phyloP scores from a whole-genome alignment of 2,329 filamentous ascomycete genomes.

The Colletotrichum coccodes region DNA sequence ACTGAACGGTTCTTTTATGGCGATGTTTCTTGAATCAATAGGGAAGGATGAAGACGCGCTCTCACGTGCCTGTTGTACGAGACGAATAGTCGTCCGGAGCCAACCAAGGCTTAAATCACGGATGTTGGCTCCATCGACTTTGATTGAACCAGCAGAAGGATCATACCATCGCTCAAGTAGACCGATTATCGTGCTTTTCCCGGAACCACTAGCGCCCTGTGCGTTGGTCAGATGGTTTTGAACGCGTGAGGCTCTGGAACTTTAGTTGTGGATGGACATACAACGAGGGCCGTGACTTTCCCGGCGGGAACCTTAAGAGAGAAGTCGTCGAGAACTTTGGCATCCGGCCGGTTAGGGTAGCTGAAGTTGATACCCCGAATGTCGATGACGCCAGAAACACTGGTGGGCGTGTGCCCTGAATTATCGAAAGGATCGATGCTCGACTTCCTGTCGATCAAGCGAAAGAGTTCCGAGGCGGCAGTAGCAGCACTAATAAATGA shows the following conservation, averaged over 20 bases:
- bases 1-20: too few species aligned
- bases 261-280: too few species aligned
- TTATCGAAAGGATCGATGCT: constrained; percentile 36
- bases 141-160: constrained; percentile 37
- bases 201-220: constrained; percentile 71
- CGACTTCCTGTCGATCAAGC: constrained; percentile 40
- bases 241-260: too few species aligned
- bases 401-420: constrained; percentile 26
- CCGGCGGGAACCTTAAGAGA: constrained; percentile 69
- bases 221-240: too few species aligned
- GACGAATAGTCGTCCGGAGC: constrained; percentile 42
- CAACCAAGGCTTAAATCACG: constrained; percentile 40
- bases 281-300: constrained; percentile 73
- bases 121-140: constrained; percentile 40
- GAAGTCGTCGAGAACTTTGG: constrained; percentile 71
- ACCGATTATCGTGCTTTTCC: constrained; percentile 75
- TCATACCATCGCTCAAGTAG: constrained; percentile 74
- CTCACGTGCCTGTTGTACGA: constrained; percentile 44
- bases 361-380: constrained; percentile 72
- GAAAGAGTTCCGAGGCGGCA: constrained; percentile 37
- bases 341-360: constrained; percentile 75
- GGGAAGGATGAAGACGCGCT: too few species aligned
- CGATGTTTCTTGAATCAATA: too few species aligned
- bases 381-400: constrained; percentile 64
- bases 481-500: constrained; percentile 37